These are phyloP conservation scores for Spathaspora arborariae DNA, from an alignment of 805 yeast genomes.

Conservation along the genomic window DNA sequence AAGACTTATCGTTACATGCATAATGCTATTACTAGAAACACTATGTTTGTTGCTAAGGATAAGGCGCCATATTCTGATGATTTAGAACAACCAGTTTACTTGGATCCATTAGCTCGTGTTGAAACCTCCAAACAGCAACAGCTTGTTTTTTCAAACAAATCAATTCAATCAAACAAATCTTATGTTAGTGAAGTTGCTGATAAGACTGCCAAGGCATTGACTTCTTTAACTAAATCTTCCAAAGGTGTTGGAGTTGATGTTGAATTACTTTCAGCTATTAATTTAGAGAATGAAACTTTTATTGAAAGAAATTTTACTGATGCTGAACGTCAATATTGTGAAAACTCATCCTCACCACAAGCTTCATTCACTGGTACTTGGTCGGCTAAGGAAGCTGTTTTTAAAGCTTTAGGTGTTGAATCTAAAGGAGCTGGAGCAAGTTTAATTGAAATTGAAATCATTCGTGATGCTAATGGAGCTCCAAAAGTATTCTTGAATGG, in stretches of 20 bases:
- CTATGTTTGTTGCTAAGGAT: constrained; percentile 89
- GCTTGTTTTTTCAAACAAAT: constrained; percentile 46
- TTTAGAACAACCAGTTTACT: constrained; percentile 83
- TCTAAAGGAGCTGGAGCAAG: constrained; percentile 96
- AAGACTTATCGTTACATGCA: constrained; percentile 93
- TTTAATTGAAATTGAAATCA: constrained; percentile 84
- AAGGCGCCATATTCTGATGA: constrained; percentile 90
- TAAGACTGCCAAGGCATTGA: constrained; percentile 63
- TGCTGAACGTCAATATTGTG: constrained; percentile 76
- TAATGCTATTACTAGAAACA: constrained; percentile 85
- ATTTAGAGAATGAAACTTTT: constrained; percentile 86
- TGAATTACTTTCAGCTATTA: constrained; percentile 78
- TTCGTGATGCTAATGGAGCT: constrained; percentile 68
- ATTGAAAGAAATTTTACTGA: constrained; percentile 87
- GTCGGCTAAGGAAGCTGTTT: constrained; percentile 99
- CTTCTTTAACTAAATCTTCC: constrained; percentile 50
- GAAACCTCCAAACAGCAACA: constrained; percentile 37
- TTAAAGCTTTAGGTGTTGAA: constrained; percentile 87
- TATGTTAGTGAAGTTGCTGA: constrained; percentile 47
- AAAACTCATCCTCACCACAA: constrained; percentile 66
- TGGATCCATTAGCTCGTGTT: constrained; percentile 92
- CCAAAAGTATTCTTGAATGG: constrained; percentile 81
- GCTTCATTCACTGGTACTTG: constrained; percentile 97
- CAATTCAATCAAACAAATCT: constrained; percentile 43
- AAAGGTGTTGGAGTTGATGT: constrained; percentile 96